Percentiles rank a stretch among this genome's conserved stretches.
Evolutionary conservation across 495 filamentous ascomycete species (phyloP).

Genomic region (Aspergillus conjunctus): DNA sequence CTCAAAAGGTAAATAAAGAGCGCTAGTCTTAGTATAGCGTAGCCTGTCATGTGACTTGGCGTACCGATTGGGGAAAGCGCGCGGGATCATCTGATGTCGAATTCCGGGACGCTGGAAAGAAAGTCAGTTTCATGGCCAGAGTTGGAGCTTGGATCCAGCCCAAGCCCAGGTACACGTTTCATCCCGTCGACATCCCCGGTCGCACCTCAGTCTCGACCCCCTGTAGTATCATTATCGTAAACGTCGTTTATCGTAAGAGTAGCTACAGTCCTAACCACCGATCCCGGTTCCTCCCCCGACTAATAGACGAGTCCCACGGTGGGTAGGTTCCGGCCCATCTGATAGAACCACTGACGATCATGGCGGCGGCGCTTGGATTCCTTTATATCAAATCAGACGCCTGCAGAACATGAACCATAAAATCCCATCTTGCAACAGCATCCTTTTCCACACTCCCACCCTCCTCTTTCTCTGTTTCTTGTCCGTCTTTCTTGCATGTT

Average conservation of each 20-base stretch:
- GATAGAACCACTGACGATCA: neutral
- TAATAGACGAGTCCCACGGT: no score
- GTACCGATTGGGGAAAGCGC: conserved; percentile 28
- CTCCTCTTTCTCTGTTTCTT: neutral
- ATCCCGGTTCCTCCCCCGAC: no score
- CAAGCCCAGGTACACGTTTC: no score
- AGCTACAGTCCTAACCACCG: no score
- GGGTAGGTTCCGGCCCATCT: no score
- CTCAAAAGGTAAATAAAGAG: conserved; percentile 46
- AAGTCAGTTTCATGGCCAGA: neutral
- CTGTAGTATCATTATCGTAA: no score
- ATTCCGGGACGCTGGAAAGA: neutral
- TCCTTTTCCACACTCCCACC: conserved; percentile 12
- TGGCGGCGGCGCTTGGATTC: conserved; percentile 20
- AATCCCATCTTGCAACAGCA: neutral
- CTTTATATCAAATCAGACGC: conserved; percentile 17
- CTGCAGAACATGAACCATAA: neutral
- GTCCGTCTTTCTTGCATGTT: neutral
- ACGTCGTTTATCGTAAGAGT: no score
- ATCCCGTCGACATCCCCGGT: no score
- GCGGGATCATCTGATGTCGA: conserved; percentile 23
- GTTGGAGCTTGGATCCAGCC: no score
- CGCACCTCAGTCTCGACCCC: no score
- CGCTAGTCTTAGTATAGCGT: conserved; percentile 29
- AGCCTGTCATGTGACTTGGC: conserved; percentile 23